Conservation (phyloP, 2,329 filamentous ascomycete genomes). For the Arthroderma sp. region DNA sequence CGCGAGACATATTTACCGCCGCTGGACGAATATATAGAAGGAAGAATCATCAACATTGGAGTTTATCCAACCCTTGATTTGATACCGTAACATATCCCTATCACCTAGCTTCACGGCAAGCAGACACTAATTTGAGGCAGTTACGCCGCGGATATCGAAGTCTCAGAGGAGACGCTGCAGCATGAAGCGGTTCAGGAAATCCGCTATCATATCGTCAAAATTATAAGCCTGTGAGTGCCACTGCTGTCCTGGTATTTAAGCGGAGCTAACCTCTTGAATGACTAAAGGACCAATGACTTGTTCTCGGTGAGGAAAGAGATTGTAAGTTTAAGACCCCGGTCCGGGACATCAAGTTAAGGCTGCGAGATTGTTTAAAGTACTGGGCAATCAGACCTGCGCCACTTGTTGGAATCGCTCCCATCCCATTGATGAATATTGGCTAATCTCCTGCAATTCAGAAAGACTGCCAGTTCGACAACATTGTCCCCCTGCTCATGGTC, state of each 20-base stretch:
- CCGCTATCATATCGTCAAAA: conserved; percentile 6
- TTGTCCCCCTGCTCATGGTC: conserved; percentile 6
- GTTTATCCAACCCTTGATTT: conserved; percentile 7
- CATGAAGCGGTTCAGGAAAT: conserved; percentile 6
- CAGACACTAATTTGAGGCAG: not conserved
- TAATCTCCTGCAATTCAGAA: conserved; percentile 1
- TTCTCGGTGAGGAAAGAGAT: conserved; percentile 8
- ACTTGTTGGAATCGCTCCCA: not conserved
- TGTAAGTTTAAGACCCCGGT: conserved; percentile 1
- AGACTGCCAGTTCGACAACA: conserved; percentile 7
- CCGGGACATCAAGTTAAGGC: not conserved
- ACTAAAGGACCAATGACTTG: conserved; percentile 5
- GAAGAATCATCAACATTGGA: conserved; percentile 7
- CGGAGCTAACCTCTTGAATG: not conserved
- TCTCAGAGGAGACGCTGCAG: conserved; percentile 1
- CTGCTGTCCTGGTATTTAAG: not conserved
- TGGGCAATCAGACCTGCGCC: no score
- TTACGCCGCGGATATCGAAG: conserved; percentile 2
- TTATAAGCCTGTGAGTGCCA: conserved; percentile 5
- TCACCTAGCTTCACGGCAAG: not conserved
- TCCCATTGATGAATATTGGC: not conserved
- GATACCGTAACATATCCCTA: conserved; percentile 5
- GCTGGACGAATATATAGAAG: conserved; percentile 7
- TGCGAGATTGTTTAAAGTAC: not conserved
- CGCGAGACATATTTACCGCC: conserved; percentile 7